These are phyloP conservation scores for Eimeria acervulina DNA, from an alignment of 169 alveolate genomes.

Conservation along the genomic window DNA sequence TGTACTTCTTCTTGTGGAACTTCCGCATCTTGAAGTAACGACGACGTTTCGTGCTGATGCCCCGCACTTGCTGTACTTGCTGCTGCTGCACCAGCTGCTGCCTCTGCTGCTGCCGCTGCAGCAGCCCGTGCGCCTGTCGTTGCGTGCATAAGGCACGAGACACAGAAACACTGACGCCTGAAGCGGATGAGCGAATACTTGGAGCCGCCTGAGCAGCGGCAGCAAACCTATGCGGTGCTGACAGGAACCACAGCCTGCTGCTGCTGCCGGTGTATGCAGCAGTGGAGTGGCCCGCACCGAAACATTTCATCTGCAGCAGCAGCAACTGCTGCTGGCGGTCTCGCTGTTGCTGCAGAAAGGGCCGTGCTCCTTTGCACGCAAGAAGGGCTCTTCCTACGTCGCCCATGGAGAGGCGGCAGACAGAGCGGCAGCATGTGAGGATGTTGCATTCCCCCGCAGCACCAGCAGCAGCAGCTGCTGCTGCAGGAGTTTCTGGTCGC, in stretches of 20 bases:
- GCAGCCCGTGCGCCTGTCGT: background rate
- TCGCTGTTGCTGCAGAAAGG: constrained; percentile 8
- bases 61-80: constrained; percentile 27
- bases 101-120: background rate
- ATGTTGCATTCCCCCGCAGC: background rate
- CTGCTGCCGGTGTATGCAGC: constrained; percentile 13
- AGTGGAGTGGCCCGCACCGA: background rate
- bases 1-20: constrained; percentile 81
- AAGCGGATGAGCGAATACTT: background rate
- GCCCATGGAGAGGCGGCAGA: background rate
- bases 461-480: constrained; percentile 36
- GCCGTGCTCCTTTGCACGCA: background rate
- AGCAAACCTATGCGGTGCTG: background rate
- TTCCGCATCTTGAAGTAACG: constrained; percentile 83
- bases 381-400: background rate
- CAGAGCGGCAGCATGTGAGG: background rate
- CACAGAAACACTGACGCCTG: background rate
- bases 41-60: constrained; percentile 76
- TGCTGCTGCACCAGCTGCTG: constrained; percentile 36
- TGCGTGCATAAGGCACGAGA: background rate
- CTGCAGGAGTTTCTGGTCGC: constrained; percentile 10
- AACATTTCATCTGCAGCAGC: background rate
- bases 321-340: background rate
- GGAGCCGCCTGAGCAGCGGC: background rate
- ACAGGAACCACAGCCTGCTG: background rate